Conservation (phyloP, 2,329 filamentous ascomycete species). For the Phyllosticta citribraziliensis region DNA sequence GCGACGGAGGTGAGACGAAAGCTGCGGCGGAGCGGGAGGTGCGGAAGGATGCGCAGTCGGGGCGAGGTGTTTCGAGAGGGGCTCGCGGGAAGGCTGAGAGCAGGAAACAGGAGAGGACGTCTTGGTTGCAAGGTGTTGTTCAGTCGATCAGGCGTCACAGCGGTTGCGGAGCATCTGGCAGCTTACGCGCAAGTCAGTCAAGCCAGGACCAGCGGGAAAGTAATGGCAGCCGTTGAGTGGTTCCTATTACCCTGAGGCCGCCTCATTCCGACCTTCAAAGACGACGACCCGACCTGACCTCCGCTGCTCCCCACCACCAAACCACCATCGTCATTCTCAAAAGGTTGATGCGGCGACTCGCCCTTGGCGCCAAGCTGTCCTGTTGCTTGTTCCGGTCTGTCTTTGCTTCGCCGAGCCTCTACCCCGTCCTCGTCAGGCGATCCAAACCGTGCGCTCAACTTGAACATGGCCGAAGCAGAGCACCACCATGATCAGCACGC, state of each 20-base stretch:
- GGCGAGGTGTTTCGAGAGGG: neutral
- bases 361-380: neutral
- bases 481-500: neutral
- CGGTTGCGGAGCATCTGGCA: neutral
- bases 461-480: neutral
- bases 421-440: neutral
- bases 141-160: neutral
- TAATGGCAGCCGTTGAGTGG: neutral
- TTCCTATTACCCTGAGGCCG: neutral
- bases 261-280: neutral
- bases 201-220: neutral
- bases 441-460: neutral
- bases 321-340: neutral
- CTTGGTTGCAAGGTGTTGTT: neutral
- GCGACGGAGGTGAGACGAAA: conserved; percentile 7
- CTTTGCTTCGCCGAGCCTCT: neutral
- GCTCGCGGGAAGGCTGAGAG: neutral
- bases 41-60: neutral
- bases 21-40: neutral
- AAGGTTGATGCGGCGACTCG: neutral
- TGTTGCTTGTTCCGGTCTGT: neutral
- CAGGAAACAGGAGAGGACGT: neutral
- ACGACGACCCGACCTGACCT: neutral
- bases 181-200: neutral
- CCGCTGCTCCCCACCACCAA: neutral